Evolutionary conservation across 164 flowering plant genomes (phyloP), one percentile per base, ranked within the genome.

Genomic region (Chloranthus sessilifolius): DNA sequence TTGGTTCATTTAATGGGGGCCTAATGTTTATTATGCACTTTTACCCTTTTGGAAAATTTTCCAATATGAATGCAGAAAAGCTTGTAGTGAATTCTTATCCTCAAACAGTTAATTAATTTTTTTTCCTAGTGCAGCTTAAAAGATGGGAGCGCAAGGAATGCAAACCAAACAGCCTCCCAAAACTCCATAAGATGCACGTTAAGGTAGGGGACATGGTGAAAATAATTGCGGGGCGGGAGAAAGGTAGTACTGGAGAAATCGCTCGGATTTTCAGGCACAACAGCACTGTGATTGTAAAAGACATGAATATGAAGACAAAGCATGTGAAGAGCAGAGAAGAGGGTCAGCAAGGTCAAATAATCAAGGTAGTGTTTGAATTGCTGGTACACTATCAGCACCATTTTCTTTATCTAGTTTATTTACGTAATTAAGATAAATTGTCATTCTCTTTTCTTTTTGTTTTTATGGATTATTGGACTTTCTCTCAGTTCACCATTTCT

Each of bases 101-200:
- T n/a, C n/a, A n/a, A n/a, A n/a, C n/a, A n/a, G n/a, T n/a, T n/a
- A n/a, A n/a, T 22, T 21, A n/a, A 27, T 47, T 42, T 34, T 7
- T 24, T 10, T 8, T 35, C 4, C 10, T n/a, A 15, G 14, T 58
- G 53, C 83, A 88, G 96, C 75, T 92, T 16, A 92, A 88, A 69
- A 67, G 74, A 57, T 92, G 98, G 98, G 98, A 92, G 61, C 71
- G 94, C 53, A 92, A 82, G 67, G 67, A 88, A 43, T 91, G 96
- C 54, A 91, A 88, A 67, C 88, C 92, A 34, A 88, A 91, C 73
- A 78, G 98, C 57, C 94, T 88, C 26, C 98, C 95, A 1, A 63
- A 79, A 45, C 63, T 92, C 30, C 94, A 85, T 11, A 88, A 86
- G 65, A 83, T 92, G 91, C 96, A 92, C 54, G 95, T 92, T 52